A percentile compares a stretch with the other conserved stretches of the same genome.
These are phyloP conservation scores for Calonectria hawksworthii DNA, from an alignment of 2,329 filamentous ascomycete species.

Conservation along the genomic window DNA sequence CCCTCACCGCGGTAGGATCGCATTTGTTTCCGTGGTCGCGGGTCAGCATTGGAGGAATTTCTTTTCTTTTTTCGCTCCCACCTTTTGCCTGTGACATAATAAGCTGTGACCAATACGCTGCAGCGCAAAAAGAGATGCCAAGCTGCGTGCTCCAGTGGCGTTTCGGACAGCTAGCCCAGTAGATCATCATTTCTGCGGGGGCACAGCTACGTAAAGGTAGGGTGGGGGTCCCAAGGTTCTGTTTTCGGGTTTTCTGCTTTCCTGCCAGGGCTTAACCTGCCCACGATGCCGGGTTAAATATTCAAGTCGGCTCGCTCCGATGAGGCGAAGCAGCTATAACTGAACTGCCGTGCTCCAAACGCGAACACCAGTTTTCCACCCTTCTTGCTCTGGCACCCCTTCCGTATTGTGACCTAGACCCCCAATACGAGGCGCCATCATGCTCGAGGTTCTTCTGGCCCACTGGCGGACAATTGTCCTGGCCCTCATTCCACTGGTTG, in stretches of 20 bases:
- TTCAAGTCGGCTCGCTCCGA: background rate
- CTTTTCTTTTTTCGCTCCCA: background rate
- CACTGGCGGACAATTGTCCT: background rate
- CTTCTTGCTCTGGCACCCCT: background rate
- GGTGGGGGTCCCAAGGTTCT: background rate
- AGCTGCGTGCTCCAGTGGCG: background rate
- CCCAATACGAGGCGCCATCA: background rate
- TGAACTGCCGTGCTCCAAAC: background rate
- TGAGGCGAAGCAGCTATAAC: background rate
- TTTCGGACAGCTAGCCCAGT: background rate
- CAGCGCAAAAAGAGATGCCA: background rate
- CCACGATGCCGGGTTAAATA: background rate
- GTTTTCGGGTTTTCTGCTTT: background rate
- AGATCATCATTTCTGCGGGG: constrained; percentile 1
- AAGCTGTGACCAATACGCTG: too few species aligned
- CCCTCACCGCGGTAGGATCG: background rate
- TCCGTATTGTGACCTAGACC: background rate
- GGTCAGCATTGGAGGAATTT: background rate
- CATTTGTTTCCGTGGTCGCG: background rate
- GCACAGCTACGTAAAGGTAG: background rate
- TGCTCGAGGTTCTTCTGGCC: background rate
- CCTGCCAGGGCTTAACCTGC: background rate
- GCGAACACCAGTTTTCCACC: background rate
- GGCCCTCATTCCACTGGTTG: background rate
- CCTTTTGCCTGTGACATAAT: too few species aligned